Conservation (phyloP, 225 moss, liverwort and hornwort genomes). For the Rhytidiadelphus loreus region DNA sequence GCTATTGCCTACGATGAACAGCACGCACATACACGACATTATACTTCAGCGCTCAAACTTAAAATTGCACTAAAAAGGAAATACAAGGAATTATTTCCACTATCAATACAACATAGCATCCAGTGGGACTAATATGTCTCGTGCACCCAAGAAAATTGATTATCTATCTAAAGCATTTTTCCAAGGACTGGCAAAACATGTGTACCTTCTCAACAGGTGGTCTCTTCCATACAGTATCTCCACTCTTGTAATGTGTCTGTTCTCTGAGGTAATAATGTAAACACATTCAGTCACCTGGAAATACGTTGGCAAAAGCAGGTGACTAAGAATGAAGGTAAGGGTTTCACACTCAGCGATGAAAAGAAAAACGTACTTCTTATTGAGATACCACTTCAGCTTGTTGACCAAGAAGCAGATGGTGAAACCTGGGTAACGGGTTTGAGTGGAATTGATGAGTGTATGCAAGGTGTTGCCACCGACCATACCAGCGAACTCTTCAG, state of each 20-base stretch:
- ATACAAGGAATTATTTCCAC: background rate
- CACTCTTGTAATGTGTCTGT: slow-evolving; percentile 54
- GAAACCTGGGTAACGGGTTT: slow-evolving; percentile 58
- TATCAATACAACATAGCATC: background rate
- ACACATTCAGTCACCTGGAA: background rate
- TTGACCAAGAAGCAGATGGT: slow-evolving; percentile 73
- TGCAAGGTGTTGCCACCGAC: slow-evolving; percentile 41
- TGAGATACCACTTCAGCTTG: slow-evolving; percentile 65
- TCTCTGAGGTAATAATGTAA: slow-evolving; percentile 32
- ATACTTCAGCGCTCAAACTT: background rate
- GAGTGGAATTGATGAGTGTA: slow-evolving; percentile 33
- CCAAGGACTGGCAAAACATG: background rate
- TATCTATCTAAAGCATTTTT: background rate
- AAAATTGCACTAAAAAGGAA: background rate
- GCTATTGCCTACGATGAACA: slow-evolving; percentile 54
- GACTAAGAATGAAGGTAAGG: background rate
- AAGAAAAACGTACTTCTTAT: slow-evolving; percentile 39
- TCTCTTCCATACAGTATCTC: slow-evolving; percentile 51
- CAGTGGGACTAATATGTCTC: background rate
- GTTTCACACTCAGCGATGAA: background rate
- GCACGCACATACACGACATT: background rate
- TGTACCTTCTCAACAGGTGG: slow-evolving; percentile 75
- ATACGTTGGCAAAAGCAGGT: background rate
- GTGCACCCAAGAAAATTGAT: background rate
- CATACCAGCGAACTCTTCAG: slow-evolving; percentile 62